Evolutionary conservation across 352 stramenopile genomes (phyloP).

Genomic region (Pythium periplocum): DNA sequence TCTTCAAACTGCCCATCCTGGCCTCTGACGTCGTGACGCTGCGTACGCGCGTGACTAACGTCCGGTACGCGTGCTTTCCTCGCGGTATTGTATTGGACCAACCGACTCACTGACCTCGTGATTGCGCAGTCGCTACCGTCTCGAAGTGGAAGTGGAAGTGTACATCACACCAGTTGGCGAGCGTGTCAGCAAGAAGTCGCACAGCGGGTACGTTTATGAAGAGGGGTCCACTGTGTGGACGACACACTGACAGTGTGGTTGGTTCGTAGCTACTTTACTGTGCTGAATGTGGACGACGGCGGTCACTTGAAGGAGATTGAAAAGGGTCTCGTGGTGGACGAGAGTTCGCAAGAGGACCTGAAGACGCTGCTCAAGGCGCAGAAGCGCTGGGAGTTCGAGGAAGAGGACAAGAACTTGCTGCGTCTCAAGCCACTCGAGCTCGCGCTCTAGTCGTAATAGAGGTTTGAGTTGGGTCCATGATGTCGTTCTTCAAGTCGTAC

Average conservation of each 20-base stretch:
- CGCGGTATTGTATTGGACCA: too few relatives aligned
- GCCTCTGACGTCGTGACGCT: slow-evolving; percentile 52
- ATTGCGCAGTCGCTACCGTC: slow-evolving; percentile 28
- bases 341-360: slow-evolving; percentile 46
- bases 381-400: slow-evolving; percentile 49
- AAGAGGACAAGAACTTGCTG: slow-evolving; percentile 45
- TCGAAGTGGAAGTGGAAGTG: slow-evolving; percentile 67
- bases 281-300: slow-evolving; percentile 44
- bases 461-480: too few relatives aligned
- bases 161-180: slow-evolving; percentile 34
- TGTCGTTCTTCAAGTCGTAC: too few relatives aligned
- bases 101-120: not conserved
- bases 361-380: slow-evolving; percentile 47
- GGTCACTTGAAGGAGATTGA: slow-evolving; percentile 36
- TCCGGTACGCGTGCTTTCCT: slow-evolving; percentile 31
- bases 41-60: slow-evolving; percentile 52
- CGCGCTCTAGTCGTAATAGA: not conserved
- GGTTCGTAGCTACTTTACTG: slow-evolving; percentile 43
- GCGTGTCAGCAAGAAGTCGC: slow-evolving; percentile 31
- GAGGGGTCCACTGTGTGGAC: not conserved
- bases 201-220: slow-evolving; percentile 34
- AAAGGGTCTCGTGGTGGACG: slow-evolving; percentile 37
- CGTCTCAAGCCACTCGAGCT: slow-evolving; percentile 35
- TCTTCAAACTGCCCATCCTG: slow-evolving; percentile 65
- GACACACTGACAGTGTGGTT: not conserved